These are phyloP conservation scores for Exophiala spinifera DNA, from an alignment of 2,329 filamentous ascomycete genomes.

Conservation along the genomic window DNA sequence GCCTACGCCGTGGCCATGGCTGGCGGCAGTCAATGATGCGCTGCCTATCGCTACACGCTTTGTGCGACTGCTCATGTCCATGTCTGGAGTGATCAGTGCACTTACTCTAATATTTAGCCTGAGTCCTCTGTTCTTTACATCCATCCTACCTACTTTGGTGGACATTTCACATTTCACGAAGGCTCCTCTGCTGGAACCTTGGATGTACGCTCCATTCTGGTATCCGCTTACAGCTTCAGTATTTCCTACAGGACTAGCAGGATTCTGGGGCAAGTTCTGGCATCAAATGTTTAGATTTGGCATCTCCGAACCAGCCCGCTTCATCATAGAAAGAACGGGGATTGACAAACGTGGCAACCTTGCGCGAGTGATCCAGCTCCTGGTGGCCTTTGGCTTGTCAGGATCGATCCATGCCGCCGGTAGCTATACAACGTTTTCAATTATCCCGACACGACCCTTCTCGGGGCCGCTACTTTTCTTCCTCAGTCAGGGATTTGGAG, in stretches of 20 bases:
- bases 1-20: conserved; percentile 36
- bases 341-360: conserved; percentile 14
- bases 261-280: conserved; percentile 86
- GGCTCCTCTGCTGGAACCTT: conserved; percentile 59
- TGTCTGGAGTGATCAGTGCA: conserved; percentile 57
- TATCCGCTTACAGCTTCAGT: conserved; percentile 43
- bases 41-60: conserved; percentile 40
- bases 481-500: conserved; percentile 63
- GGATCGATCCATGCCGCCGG: conserved; percentile 69
- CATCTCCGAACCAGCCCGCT: conserved; percentile 35
- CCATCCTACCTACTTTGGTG: conserved; percentile 51
- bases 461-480: conserved; percentile 65
- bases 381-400: conserved; percentile 63
- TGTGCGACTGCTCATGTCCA: conserved; percentile 57
- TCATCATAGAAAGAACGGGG: conserved; percentile 18
- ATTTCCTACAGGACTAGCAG: conserved; percentile 66
- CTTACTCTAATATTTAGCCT: conserved; percentile 61
- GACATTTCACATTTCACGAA: conserved; percentile 45
- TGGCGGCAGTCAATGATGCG: conserved; percentile 12
- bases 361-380: conserved; percentile 41
- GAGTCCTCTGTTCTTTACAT: conserved; percentile 59
- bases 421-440: conserved; percentile 62
- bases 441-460: conserved; percentile 52
- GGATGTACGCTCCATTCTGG: conserved; percentile 61
- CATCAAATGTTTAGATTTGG: conserved; percentile 82